Evolutionary conservation across 805 yeast genomes (phyloP), one percentile per base, ranked within the genome.

Genomic region (Crinitomyces ghanaensis): DNA sequence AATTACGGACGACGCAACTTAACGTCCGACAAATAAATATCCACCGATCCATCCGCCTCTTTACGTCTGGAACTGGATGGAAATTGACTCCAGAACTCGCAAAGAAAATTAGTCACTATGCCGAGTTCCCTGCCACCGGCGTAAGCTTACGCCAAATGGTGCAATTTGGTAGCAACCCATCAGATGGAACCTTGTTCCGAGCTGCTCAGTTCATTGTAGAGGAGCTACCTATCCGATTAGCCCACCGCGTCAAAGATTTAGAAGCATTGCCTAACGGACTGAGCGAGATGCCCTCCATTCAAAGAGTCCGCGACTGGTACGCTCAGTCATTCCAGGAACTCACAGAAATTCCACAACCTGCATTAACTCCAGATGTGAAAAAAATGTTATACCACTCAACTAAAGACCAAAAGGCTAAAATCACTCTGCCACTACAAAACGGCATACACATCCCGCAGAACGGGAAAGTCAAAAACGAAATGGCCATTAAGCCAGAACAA

Each of bases 71-170:
- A n/a, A 18, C 43, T 19, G 45, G 45, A 22, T 55, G 60, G 60
- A 43, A 43, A 41, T 43, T 59, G 41, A 49, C 62, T 6, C 51
- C 53, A 22, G 49, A 61, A 21, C 62, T 80, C 36, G 61, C 71
- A 39, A 70, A 72, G 21, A 60, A 67, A 48, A 74, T 79, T 37
- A 63, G 66, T 48, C 68, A 65, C 41, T 78, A 74, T 61, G 85
- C 94, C 3, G 63, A 67, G 33, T 66, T 76, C 41, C 79, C 84
- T 8, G 91, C 86, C 28, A 81, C 93, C 2, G 85, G 93, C 1
- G 83, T 84, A 2, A 76, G 85, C 2, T 60, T 84, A 39, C 66
- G 84, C 37, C 94, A 83, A 54, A 83, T 84, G 94, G 95, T 84
- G 13, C 91, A 81, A 51, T 80, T 84, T 59, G 95, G 95, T 2